Evolutionary conservation across 2,329 filamentous ascomycete genomes (phyloP).

Genomic region (Trematosphaeria pertusa): DNA sequence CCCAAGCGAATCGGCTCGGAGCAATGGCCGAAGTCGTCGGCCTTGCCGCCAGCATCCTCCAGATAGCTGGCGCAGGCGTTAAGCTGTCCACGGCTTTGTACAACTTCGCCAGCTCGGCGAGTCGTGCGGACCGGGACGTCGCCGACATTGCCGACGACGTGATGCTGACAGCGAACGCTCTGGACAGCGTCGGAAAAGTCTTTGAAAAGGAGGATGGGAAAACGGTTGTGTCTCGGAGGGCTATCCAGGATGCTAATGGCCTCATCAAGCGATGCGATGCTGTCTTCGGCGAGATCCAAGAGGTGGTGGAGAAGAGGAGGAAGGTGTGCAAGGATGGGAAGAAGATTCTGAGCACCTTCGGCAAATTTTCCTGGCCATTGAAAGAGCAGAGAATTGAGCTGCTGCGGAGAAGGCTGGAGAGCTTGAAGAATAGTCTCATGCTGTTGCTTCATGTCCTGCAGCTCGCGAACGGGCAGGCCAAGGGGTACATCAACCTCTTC

Average conservation of each 20-base stretch:
- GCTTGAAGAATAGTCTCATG: conserved; percentile 34
- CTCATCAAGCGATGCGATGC: conserved; percentile 33
- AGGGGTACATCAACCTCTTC: conserved; percentile 14
- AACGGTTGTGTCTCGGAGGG: conserved; percentile 26
- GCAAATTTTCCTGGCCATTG: conserved; percentile 32
- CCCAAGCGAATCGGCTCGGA: conserved; percentile 3
- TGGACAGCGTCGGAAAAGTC: conserved; percentile 30
- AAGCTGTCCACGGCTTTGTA: conserved; percentile 33
- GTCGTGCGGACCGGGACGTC: conserved; percentile 31
- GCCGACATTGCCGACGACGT: conserved; percentile 33
- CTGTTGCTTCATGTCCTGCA: conserved; percentile 36
- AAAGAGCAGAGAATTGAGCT: conserved; percentile 35
- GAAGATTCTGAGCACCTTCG: conserved; percentile 19
- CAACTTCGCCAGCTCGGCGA: conserved; percentile 26
- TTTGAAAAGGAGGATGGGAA: conserved; percentile 24
- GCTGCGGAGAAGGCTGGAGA: conserved; percentile 30
- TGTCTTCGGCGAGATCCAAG: conserved; percentile 33
- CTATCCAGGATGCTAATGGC: conserved; percentile 29
- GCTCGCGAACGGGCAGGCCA: conserved; percentile 30
- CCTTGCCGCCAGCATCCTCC: conserved; percentile 32
- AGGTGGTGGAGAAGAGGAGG: conserved; percentile 28
- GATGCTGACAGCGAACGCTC: conserved; percentile 30
- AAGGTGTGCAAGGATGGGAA: conserved; percentile 23
- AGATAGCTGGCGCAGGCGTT: conserved; percentile 30
- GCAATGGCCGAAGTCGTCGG: conserved; percentile 35